Base-by-base conservation (phyloP, 305 asterid species). In the Fraxinus xanthoxyloides region DNA sequence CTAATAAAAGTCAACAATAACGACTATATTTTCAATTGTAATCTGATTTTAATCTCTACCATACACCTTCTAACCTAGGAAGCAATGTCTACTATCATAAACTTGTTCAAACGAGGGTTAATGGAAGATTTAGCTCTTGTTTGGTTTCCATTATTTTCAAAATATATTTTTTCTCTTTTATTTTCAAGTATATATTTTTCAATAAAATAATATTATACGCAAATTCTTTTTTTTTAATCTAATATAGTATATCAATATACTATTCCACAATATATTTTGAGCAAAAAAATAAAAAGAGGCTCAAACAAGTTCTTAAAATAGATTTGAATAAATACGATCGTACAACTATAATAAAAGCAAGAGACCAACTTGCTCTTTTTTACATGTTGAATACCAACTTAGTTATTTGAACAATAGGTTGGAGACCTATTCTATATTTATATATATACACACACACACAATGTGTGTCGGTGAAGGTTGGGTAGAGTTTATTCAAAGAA, bases 401-500 rank as follows among this genome's bases (percentile, higher is more conserved):
- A 36, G 24, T n/a, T 4, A 54, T n/a, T 54, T 2, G 24, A 54
- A 54, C 19, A 48, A 48, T 54, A 54, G 19, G 63, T 54, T 2
- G 24, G 7, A 17, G 24, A 54, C 24, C 24, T 5, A 54, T 54
- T 56, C 7, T 56, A 4, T 19, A 56, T 56, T 56, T 56, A 19
- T 19, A 36, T 36, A 36, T 5, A 28, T 2, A 31, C 5, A 31
- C 4, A 56, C 26, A n/a, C 28, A 21, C 31, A 19, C 70, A 61
- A 7, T 59, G 12, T 23, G 70, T 7, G 70, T 61, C 10, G 4
- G 30, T 23, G 28, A 61, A 61, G 70, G 23, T 23, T 21, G 70
- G 70, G 70, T 69, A 78, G 80, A 74, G 78, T 81, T 73, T 23
- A 61, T 73, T 77, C 67, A 81, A 84, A 76, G 82, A 79, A 81